Evolutionary conservation across 495 filamentous ascomycete species (phyloP).

Genomic region (Penicillium roqueforti): DNA sequence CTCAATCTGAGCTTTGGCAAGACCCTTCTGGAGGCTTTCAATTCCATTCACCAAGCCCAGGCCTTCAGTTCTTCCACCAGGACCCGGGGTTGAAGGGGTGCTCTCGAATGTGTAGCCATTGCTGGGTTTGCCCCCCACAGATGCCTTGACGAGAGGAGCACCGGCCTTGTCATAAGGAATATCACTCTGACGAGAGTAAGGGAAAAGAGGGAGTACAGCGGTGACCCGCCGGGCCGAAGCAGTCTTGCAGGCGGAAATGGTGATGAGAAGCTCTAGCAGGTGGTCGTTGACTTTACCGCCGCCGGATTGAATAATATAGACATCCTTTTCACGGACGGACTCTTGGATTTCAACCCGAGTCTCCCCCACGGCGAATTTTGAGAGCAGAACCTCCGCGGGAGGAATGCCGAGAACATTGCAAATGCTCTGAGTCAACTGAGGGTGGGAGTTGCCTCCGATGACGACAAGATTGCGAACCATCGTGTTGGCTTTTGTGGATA

Average conservation of each 20-base stretch:
- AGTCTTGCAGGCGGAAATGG: constrained; percentile 93
- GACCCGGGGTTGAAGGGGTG: constrained; percentile 77
- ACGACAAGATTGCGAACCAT: constrained; percentile 98
- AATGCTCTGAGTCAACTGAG: constrained; percentile 76
- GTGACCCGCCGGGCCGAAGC: constrained; percentile 89
- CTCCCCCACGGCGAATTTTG: constrained; percentile 91
- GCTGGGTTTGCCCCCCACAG: constrained; percentile 43
- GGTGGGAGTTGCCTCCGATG: constrained; percentile 90
- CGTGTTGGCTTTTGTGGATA: constrained; percentile 10
- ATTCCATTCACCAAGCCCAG: constrained; percentile 58
- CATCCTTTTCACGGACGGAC: constrained; percentile 94
- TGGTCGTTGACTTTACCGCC: constrained; percentile 91
- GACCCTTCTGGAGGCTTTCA: constrained; percentile 59
- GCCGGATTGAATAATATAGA: constrained; percentile 93
- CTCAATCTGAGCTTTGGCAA: constrained; percentile 58
- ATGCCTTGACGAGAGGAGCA: constrained; percentile 73
- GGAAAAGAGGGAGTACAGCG: constrained; percentile 91
- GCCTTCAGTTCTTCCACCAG: constrained; percentile 59
- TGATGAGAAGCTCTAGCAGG: constrained; percentile 93
- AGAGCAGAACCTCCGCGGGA: constrained; percentile 72
- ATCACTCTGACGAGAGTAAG: constrained; percentile 92
- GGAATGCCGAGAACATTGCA: constrained; percentile 84
- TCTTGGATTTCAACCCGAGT: constrained; percentile 93
- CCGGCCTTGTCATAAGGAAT: constrained; percentile 93
- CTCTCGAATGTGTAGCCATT: constrained; percentile 90